A percentile compares a stretch with the other conserved stretches of the same genome.
Conservation (phyloP, 352 stramenopile genomes). For the Phytophthora tubulina region DNA sequence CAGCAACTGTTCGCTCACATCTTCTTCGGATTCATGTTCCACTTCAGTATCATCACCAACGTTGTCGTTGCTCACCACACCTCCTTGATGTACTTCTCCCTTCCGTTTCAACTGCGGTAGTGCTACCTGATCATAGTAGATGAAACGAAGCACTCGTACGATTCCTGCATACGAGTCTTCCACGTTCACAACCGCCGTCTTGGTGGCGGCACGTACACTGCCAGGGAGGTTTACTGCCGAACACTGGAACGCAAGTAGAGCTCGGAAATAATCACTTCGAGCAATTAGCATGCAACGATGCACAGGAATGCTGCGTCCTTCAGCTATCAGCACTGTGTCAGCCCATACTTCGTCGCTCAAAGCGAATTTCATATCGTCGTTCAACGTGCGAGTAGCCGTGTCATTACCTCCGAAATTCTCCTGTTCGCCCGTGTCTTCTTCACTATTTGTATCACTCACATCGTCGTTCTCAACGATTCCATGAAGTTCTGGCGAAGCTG, state of each 20-base stretch:
- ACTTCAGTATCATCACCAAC: neutral
- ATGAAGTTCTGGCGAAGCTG: neutral
- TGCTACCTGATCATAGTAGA: slow-evolving; percentile 69
- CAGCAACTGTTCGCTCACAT: slow-evolving; percentile 55
- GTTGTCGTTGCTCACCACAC: too few species aligned
- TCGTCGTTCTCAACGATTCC: slow-evolving; percentile 20
- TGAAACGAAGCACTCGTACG: slow-evolving; percentile 72
- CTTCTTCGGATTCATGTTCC: slow-evolving; percentile 19
- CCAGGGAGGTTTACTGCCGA: slow-evolving; percentile 5
- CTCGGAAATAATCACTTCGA: slow-evolving; percentile 79
- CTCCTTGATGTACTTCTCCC: neutral
- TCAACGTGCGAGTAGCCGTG: slow-evolving; percentile 30
- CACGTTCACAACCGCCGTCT: slow-evolving; percentile 46
- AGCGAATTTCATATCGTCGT: slow-evolving; percentile 59
- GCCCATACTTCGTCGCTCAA: slow-evolving; percentile 57
- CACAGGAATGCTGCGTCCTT: slow-evolving; percentile 52
- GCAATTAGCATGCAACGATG: slow-evolving; percentile 73
- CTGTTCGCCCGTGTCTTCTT: neutral
- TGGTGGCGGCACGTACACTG: neutral
- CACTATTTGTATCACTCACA: slow-evolving; percentile 14
- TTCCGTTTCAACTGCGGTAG: slow-evolving; percentile 14
- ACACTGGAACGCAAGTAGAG: slow-evolving; percentile 51
- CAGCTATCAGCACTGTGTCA: slow-evolving; percentile 63
- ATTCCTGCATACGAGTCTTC: slow-evolving; percentile 65
- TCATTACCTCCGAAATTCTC: neutral